phyloP scores from a whole-genome alignment of 148 eudicot species.

The Vaccinium darrowii region DNA sequence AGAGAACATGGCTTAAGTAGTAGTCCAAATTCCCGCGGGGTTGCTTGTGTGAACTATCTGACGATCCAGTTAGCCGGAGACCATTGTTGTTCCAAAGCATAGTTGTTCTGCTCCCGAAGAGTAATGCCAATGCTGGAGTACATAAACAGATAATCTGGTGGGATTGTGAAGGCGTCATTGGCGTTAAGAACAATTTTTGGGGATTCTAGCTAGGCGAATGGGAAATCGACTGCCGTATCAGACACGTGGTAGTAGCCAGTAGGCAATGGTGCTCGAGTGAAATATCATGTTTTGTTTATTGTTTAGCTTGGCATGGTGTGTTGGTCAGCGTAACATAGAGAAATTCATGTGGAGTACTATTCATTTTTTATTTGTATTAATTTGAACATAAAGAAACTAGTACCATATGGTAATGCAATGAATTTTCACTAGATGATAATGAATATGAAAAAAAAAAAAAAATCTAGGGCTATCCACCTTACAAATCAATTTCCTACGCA shows the following conservation, averaged over 20 bases:
- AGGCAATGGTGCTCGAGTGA: not conserved
- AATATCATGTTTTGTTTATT: not conserved
- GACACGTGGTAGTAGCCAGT: not conserved
- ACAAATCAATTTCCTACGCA: not conserved
- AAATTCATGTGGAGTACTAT: not conserved
- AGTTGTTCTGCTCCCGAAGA: too few species aligned
- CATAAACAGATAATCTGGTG: too few species aligned
- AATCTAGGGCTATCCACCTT: not conserved
- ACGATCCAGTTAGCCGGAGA: not conserved
- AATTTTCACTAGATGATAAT: not conserved
- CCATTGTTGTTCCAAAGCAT: too few species aligned
- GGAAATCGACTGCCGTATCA: not conserved
- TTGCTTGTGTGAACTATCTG: not conserved
- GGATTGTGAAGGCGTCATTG: not conserved
- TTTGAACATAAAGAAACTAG: too few species aligned
- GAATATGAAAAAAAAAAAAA: not conserved
- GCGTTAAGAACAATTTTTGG: not conserved
- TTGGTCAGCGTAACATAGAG: not conserved
- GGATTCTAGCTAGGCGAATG: not conserved
- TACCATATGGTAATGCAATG: not conserved
- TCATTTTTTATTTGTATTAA: not conserved
- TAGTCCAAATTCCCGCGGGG: not conserved
- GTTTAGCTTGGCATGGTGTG: not conserved
- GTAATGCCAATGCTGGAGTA: not conserved
- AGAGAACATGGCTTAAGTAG: too few species aligned